Base-by-base conservation (phyloP, 106 monocot species). In the Phalaenopsis aphrodite region DNA sequence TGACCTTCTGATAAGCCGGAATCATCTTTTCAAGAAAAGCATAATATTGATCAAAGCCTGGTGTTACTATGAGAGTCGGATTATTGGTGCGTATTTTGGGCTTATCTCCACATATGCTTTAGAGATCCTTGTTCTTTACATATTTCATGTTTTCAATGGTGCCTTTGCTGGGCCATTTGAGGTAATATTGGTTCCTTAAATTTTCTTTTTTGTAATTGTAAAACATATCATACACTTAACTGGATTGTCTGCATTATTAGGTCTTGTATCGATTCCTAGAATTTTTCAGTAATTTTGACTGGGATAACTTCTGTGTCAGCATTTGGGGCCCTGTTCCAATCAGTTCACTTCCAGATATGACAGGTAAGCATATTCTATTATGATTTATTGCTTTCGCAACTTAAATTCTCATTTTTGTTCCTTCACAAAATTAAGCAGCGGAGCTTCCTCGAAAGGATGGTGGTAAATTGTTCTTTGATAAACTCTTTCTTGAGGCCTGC, bases 221-320 rank as follows among this genome's bases (percentile, higher is more conserved):
- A 52, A 21, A 37, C 41, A 12, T 46, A 77, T 55, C 5, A 64
- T 21, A 21, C 78, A 30, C 42, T 77, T 21, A 38, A 41, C 56
- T 81, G 1, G 39, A 56, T 56, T 18, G 47, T 78, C 19, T 81
- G 52, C 14, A 38, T 24, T 73, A 88, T 21, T 79, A 98, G 98
- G 98, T 98, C 21, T 88, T 98, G 68, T 98, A 87, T 83, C 94
- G 98, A 52, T 98, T 98, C 86, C 82, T 98, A 69, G 94, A 98
- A 85, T 98, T 98, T 79, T 98, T 98, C 71, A 98, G 98, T 85
- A 92, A 94, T 68, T 98, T 94, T 89, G 98, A 98, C 65, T 98
- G 98, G 98, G 94, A 94, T 15, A 94, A 89, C 52, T 98, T 90
- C 46, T 98, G 94, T 87, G 87, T 98, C 75, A 98, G 94, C 77